Evolutionary conservation across 2,329 filamentous ascomycete species (phyloP), one percentile per base, ranked within the genome.

Genomic region (Fusarium secorum): DNA sequence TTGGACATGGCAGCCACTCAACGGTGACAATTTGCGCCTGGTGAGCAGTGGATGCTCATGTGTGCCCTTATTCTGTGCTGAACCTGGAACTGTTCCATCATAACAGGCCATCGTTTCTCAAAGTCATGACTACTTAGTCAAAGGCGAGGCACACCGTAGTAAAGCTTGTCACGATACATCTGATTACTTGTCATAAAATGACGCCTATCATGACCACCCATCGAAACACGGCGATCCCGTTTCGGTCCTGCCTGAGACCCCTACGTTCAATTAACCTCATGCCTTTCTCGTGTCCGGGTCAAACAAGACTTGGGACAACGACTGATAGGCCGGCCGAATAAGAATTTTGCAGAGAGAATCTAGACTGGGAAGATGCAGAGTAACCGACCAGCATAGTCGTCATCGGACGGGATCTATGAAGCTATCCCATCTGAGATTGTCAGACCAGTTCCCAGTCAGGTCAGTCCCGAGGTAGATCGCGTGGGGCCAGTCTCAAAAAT

Each of bases 1-100:
- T 76, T 76, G 74, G 71, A 33, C 69, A 60, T 53, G 35, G 38
- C 36, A 55, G 57, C 73, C 74, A 75, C 48, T 70, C 54, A 76
- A 60, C 26, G 57, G 51, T 60, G 54, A 63, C 64, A 61, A 65
- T 63, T 59, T 61, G 60, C 53, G 39, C 58, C 41, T 60, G 52
- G 66, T 45, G 56, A 64, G 32, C 66, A 58, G 53, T 54, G 63
- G 71, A 66, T 71, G 65, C 68, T 60, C 67, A 64, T 60, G 54
- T 62, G 35, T 64, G 55, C 62, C 70, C 59, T 17, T 41, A 39
- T n/a, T n/a, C 7, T n/a, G 56, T 54, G 15, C 39, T 41, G 56
- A 59, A 44, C 58, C 60, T 62, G 68, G 68, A 70, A 48, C 24
- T 51, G 46, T 64, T 69, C 70, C 74, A 68, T 76, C 66, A 75